These are phyloP conservation scores for Pseudogymnoascus sp. DNA, from an alignment of 2,329 filamentous ascomycete genomes.

Conservation along the genomic window DNA sequence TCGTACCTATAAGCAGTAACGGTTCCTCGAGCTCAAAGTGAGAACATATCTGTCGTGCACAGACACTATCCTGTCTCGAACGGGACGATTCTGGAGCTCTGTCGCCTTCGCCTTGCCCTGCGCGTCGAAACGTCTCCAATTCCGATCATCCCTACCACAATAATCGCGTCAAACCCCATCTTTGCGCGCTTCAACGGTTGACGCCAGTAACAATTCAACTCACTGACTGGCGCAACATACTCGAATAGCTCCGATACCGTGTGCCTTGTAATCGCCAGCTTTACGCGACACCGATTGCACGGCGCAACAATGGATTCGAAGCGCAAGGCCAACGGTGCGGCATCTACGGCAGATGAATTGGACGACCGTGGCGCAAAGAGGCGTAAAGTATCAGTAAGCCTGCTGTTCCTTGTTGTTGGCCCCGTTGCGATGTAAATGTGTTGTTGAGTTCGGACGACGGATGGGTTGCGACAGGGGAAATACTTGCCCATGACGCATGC, in stretches of 20 bases:
- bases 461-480: slow-evolving; percentile 7
- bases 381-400: slow-evolving; percentile 50
- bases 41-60: slow-evolving; percentile 8
- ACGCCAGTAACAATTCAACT: slow-evolving; percentile 8
- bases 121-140: slow-evolving; percentile 8
- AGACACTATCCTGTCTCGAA: not conserved
- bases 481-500: slow-evolving; percentile 10
- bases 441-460: not conserved
- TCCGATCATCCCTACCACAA: slow-evolving; percentile 10
- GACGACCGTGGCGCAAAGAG: slow-evolving; percentile 49
- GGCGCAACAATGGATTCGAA: slow-evolving; percentile 34
- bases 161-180: slow-evolving; percentile 9
- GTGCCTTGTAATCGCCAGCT: not conserved
- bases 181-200: slow-evolving; percentile 8
- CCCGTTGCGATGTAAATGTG: not conserved
- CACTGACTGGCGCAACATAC: slow-evolving; percentile 7
- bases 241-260: not conserved
- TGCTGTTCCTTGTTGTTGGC: not conserved
- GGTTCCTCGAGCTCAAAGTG: not conserved
- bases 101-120: slow-evolving; percentile 4
- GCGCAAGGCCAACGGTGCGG: slow-evolving; percentile 40
- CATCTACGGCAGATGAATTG: slow-evolving; percentile 36
- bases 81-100: slow-evolving; percentile 5
- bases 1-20: not conserved
- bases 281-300: slow-evolving; percentile 6